A percentile compares a stretch with the other conserved stretches of the same genome.
Conservation (phyloP, 805 yeast genomes). For the Saccharomycopsis sp. region DNA sequence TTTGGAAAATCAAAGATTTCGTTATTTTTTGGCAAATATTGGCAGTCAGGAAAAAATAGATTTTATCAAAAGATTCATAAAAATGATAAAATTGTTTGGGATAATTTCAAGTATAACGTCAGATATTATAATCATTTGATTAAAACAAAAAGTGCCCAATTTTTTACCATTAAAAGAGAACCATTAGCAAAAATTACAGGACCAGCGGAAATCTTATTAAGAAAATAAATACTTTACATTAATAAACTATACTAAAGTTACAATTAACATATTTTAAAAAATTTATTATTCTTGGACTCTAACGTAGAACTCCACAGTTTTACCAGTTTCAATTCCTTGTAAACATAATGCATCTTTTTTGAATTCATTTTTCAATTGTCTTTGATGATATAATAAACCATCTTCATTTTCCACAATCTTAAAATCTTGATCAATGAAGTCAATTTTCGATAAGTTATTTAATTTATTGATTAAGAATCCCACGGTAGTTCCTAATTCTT, state of each 20-base stretch:
- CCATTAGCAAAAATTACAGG: constrained; percentile 8
- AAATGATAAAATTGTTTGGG: neutral
- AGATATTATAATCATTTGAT: neutral
- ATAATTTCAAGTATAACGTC: too few relatives aligned
- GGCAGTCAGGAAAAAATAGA: neutral
- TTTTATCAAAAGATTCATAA: neutral
- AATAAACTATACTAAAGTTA: too few relatives aligned
- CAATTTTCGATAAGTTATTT: constrained; percentile 43
- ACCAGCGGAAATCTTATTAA: constrained; percentile 9
- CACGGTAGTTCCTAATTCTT: constrained; percentile 62
- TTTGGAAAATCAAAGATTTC: neutral
- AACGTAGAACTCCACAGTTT: constrained; percentile 29
- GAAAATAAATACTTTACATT: neutral
- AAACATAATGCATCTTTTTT: constrained; percentile 36
- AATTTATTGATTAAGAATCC: constrained; percentile 49
- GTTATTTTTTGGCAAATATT: neutral
- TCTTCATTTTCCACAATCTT: constrained; percentile 11
- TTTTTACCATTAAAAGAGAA: neutral
- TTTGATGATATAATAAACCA: constrained; percentile 26
- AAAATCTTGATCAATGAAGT: constrained; percentile 25
- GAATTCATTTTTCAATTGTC: constrained; percentile 21
- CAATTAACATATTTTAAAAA: too few relatives aligned
- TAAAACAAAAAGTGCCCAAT: neutral
- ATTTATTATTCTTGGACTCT: neutral
- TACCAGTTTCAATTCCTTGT: constrained; percentile 45